phyloP scores from a whole-genome alignment of 2,329 filamentous ascomycete genomes.

The Fusarium sp. region DNA sequence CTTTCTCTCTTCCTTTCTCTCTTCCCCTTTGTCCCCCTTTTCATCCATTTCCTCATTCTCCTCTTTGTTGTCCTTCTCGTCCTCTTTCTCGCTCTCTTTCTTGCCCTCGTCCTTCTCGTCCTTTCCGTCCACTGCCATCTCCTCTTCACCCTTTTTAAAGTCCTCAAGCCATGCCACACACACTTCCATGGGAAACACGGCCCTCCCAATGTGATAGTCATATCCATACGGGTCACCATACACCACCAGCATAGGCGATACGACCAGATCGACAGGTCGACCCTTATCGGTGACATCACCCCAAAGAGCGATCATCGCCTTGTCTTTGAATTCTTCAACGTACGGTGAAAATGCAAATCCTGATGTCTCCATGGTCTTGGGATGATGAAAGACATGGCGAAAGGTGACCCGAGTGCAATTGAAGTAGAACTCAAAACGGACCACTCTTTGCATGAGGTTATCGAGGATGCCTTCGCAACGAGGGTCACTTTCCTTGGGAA shows the following conservation, averaged over 20 bases:
- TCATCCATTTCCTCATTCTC: background rate
- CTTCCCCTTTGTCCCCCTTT: background rate
- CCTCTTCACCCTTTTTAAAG: accelerated
- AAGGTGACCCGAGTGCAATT: accelerated
- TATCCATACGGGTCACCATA: accelerated
- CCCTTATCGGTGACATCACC: accelerated
- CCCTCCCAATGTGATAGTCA: accelerated
- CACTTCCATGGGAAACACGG: background rate
- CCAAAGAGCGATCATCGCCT: background rate
- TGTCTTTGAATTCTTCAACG: too few relatives aligned
- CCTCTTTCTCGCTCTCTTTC: background rate
- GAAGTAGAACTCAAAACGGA: accelerated
- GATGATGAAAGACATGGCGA: background rate
- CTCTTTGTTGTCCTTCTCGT: too few relatives aligned
- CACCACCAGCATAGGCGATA: background rate
- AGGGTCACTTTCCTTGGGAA: background rate
- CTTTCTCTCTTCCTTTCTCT: too few relatives aligned
- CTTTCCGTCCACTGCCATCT: background rate
- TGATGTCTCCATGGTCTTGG: accelerated
- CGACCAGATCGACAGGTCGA: background rate
- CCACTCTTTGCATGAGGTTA: background rate
- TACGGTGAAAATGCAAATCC: background rate
- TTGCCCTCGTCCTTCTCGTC: background rate
- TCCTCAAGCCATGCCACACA: background rate
- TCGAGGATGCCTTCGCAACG: background rate